Base-by-base conservation (phyloP, 2,329 filamentous ascomycete genomes). In the Paecilomyces fulvus region DNA sequence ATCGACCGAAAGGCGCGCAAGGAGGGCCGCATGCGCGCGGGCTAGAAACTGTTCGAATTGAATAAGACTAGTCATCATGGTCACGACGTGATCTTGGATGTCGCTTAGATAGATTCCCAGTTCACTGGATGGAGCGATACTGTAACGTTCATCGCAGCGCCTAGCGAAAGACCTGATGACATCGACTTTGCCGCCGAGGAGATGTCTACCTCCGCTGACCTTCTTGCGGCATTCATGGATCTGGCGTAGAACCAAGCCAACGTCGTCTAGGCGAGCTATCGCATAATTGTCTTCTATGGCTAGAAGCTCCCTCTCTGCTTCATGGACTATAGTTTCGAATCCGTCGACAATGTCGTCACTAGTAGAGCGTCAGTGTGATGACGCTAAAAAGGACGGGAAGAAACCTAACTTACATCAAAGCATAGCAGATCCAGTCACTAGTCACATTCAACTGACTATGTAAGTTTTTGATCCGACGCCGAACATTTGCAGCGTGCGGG, bases 351-450 rank as follows among this genome's bases (percentile, higher is more conserved):
- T 96, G 68, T 96, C 89, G 71, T 97, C 92, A 69, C 86, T 89
- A 55, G 25, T 8, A 49, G 33, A 20, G 7, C 2, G 46, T 63
- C 49, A 61, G 52, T 17, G 7, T 25, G 54, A 21, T 9, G 12
- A 7, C 14, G 21, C n/a, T 9, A 12, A 53, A 31, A 3, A 54
- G 9, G 25, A 5, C 11, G 33, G n/a, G 2, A 54, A 75, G 85
- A 77, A 23, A 21, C 20, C 21, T 10, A n/a, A 12, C 48, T 49
- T 79, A 90, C 86, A 96, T 96, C 61, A 97, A 79, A 43, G 92
- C 92, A 70, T 97, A 97, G 77, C 92, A 96, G 64, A 96, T 92
- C 91, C 92, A 97, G 75, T 97, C 92, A 64, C 90, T 90, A 67
- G 89, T 95, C 51, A 96, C 79, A 59, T 90, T 86, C 65, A 96